Evolutionary conservation across 2,329 filamentous ascomycete species (phyloP), one percentile per base, ranked within the genome.

Genomic region (Didymella lethalis): DNA sequence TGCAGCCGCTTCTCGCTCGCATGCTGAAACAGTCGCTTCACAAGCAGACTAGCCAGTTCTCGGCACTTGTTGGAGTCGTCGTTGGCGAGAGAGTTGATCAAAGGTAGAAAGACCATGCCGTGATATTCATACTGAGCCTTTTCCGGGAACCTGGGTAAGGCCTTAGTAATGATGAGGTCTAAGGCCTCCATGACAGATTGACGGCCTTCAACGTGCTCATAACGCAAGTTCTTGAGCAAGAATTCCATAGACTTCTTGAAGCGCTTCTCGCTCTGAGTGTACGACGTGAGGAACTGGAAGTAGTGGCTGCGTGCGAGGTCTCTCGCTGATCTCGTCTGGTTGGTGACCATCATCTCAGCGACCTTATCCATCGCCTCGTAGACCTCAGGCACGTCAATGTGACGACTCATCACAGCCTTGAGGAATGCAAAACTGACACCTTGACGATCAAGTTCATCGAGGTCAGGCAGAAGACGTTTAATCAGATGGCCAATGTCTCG

Each of bases 361-460:
- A 76, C 72, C 69, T 93, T 89, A 74, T 99, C 95, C 63, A 97
- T 85, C 8, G 90, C 89, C 72, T 98, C 94, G 73, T 99, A 99
- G 29, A 99, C 88, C 41, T 90, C 85, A 0, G 93, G 89, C 7
- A 96, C 93, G 69, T 97, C 86, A 43, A 98, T 84, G 73, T 90
- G 94, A 18, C 93, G 87, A 52, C 91, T 90, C 72, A 99, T 86
- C 26, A 98, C 88, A 0, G 92, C 90, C 41, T 93, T 90, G 58
- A 99, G 80, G 77, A 99, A 98, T 71, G 92, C 96, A 81, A 99
- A 99, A 0, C 92, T 95, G 41, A 97, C 87, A 66, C 96, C 93
- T 63, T 97, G 92, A 61, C 93, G 89, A 64, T 97, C 89, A 4
- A 94, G 93, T 73, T 98, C 92, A 29, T 96, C 96, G 47, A 99